Percentiles rank a stretch among this genome's conserved stretches.
Conservation (phyloP, 768 basidiomycete genomes). For the Tulasnella sp. region DNA sequence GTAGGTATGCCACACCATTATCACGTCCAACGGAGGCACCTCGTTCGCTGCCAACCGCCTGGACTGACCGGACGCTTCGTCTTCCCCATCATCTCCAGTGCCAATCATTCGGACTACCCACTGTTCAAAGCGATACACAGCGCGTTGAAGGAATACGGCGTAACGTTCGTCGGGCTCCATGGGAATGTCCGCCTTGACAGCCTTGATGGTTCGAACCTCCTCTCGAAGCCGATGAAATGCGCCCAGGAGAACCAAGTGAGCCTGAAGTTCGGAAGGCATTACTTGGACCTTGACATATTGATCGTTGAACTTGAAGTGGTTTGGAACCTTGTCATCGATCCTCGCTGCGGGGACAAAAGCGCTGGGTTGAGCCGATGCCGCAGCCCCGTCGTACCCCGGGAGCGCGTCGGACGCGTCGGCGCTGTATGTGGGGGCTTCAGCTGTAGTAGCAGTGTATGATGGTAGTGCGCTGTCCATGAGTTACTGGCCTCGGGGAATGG, state of each 20-base stretch:
- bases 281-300: constrained; percentile 24
- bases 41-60: not conserved
- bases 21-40: constrained; percentile 15
- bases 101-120: constrained; percentile 21
- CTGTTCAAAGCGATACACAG: constrained; percentile 26
- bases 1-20: constrained; percentile 25
- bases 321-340: constrained; percentile 6
- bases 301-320: not conserved
- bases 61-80: not conserved
- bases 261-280: constrained; percentile 20
- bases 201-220: not conserved
- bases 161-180: constrained; percentile 19
- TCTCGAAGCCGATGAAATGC: constrained; percentile 26
- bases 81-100: not conserved
- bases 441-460: not conserved
- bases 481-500: not conserved
- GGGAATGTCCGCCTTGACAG: not conserved
- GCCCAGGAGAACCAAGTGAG: constrained; percentile 27
- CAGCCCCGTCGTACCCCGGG: not conserved
- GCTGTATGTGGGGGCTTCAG: not conserved
- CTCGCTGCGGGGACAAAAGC: not conserved
- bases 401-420: not conserved
- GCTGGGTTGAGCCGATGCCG: not conserved
- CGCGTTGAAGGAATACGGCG: constrained; percentile 22
- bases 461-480: not conserved